A percentile compares a stretch with the other conserved stretches of the same genome.
phyloP scores from a whole-genome alignment of 192 early-diverging fungal genomes.

The Linnemannia exigua region DNA sequence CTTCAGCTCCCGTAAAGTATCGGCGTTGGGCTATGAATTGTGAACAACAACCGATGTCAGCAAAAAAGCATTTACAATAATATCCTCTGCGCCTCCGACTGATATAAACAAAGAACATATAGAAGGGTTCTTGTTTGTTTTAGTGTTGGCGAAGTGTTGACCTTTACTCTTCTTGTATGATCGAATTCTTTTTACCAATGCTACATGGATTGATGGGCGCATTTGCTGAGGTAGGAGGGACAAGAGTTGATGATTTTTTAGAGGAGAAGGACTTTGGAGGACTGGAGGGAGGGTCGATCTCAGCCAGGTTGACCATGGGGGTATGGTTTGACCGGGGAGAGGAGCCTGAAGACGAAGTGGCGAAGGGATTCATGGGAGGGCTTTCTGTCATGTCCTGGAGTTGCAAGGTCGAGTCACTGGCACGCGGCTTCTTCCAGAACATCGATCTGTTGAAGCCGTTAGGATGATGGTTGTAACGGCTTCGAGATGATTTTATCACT shows the following conservation, averaged over 20 bases:
- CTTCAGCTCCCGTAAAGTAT: conserved; percentile 12
- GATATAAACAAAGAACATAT: not conserved
- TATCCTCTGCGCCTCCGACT: not conserved
- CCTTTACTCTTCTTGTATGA: not conserved
- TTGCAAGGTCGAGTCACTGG: conserved; percentile 6
- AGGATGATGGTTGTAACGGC: not conserved
- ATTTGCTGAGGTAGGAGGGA: not conserved
- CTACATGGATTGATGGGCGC: conserved; percentile 11
- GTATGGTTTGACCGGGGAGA: not conserved
- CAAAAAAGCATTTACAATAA: not conserved
- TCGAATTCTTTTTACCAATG: not conserved
- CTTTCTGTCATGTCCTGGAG: conserved; percentile 18
- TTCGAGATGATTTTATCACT: not conserved
- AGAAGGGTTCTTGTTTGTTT: not conserved
- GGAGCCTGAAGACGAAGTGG: not conserved
- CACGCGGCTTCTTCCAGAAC: conserved; percentile 27
- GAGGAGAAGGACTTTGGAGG: not conserved
- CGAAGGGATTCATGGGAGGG: not conserved
- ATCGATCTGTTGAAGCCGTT: not conserved
- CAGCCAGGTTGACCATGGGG: not conserved
- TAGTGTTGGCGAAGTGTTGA: not conserved
- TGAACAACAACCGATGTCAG: not conserved
- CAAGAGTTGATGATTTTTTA: not conserved
- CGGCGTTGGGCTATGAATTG: conserved; percentile 5
- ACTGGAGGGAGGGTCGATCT: not conserved